A percentile compares a stretch with the other conserved stretches of the same genome.
Evolutionary conservation across 805 yeast species (phyloP).

Genomic region (Candida alai): DNA sequence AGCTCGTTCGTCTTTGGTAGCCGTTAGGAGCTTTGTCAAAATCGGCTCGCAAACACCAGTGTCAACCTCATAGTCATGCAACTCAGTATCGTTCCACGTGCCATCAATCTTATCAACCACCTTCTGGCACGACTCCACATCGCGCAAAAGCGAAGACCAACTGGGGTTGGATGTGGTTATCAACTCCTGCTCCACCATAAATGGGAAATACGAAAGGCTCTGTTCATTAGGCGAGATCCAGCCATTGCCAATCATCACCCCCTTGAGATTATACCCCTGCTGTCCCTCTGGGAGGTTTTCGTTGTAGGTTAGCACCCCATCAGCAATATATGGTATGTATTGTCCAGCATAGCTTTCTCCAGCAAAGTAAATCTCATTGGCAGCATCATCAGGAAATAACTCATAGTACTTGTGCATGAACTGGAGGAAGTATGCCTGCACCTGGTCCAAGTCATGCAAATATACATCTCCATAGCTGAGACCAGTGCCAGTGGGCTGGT

Average conservation of each 20-base stretch:
- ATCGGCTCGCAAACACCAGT: slow-evolving; percentile 46
- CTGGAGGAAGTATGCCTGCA: slow-evolving; percentile 56
- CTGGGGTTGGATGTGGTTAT: slow-evolving; percentile 38
- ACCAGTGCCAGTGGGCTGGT: slow-evolving; percentile 95
- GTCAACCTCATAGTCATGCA: slow-evolving; percentile 21
- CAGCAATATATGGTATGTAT: slow-evolving; percentile 85
- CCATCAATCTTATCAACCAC: slow-evolving; percentile 32
- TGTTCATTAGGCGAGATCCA: slow-evolving; percentile 91
- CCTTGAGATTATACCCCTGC: slow-evolving; percentile 46
- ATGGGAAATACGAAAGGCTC: slow-evolving; percentile 76
- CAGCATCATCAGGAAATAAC: slow-evolving; percentile 67
- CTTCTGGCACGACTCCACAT: slow-evolving; percentile 61
- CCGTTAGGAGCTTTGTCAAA: slow-evolving; percentile 33
- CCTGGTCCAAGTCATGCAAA: slow-evolving; percentile 51
- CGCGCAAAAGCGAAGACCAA: slow-evolving; percentile 39
- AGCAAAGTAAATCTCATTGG: slow-evolving; percentile 68
- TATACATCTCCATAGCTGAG: slow-evolving; percentile 60
- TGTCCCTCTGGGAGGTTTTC: slow-evolving; percentile 9
- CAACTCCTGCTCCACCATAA: slow-evolving; percentile 55
- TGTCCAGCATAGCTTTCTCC: slow-evolving; percentile 99
- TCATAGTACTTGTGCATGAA: slow-evolving; percentile 66
- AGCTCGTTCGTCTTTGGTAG: slow-evolving; percentile 30
- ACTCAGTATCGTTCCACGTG: slow-evolving; percentile 13
- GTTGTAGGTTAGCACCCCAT: slow-evolving; percentile 51
- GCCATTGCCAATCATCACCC: slow-evolving; percentile 84